A percentile compares a stretch with the other conserved stretches of the same genome.
Conservation (phyloP, 139 green algal genomes). For the Micromonas pusilla region DNA sequence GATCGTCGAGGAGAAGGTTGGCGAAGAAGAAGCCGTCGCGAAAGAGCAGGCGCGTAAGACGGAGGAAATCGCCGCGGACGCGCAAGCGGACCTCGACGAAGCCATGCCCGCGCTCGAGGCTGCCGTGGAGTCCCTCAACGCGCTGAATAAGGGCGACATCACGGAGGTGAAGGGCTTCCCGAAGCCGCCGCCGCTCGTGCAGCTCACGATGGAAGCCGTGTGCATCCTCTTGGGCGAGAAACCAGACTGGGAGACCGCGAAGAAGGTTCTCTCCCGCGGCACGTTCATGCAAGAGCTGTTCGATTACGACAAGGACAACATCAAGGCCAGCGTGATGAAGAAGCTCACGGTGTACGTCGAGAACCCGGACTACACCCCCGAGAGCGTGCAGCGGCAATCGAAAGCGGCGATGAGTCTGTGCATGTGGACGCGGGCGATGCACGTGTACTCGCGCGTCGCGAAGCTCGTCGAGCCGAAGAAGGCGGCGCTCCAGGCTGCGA, state of each 20-base stretch:
- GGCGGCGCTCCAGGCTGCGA: conserved; percentile 52
- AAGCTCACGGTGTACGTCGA: conserved; percentile 52
- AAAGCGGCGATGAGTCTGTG: conserved; percentile 68
- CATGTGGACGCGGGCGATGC: conserved; percentile 80
- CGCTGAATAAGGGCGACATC: conserved; percentile 69
- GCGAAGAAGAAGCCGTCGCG: conserved; percentile 61
- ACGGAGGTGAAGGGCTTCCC: conserved; percentile 66
- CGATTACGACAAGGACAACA: conserved; percentile 55
- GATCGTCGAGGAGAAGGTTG: conserved; percentile 59
- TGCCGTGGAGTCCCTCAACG: conserved; percentile 63
- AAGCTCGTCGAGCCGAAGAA: conserved; percentile 71
- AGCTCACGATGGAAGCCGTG: conserved; percentile 59
- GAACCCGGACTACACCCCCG: conserved; percentile 57
- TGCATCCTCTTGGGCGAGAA: conserved; percentile 54
- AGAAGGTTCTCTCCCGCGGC: conserved; percentile 58
- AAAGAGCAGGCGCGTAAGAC: conserved; percentile 47
- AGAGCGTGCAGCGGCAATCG: conserved; percentile 63
- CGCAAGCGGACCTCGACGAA: conserved; percentile 72
- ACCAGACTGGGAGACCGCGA: conserved; percentile 75
- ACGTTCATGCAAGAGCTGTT: conserved; percentile 65
- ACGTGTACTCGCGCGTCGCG: conserved; percentile 56
- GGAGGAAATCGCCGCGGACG: conserved; percentile 65
- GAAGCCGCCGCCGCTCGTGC: conserved; percentile 66
- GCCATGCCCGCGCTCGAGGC: conserved; percentile 70
- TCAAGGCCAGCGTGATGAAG: conserved; percentile 39